These are phyloP conservation scores for Musa balbisiana DNA, from an alignment of 202 grass and related monocot genomes.

Conservation along the genomic window DNA sequence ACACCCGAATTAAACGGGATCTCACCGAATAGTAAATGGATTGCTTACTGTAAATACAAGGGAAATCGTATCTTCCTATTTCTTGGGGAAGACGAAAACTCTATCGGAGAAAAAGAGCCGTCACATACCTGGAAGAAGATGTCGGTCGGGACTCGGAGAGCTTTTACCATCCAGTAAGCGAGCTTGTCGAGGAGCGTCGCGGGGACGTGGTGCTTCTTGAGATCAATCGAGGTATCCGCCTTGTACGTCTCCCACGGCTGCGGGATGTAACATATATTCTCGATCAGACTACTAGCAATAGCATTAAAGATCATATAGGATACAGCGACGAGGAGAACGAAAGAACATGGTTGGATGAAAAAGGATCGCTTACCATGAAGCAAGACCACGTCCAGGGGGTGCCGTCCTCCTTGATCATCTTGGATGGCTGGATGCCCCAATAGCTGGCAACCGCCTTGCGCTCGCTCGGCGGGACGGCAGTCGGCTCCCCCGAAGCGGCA, in stretches of 20 bases:
- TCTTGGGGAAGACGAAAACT: too few species aligned
- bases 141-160: neutral
- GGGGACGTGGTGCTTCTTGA: slow-evolving; percentile 2
- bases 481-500: neutral
- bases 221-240: neutral
- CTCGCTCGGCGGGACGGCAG: neutral
- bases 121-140: slow-evolving; percentile 9
- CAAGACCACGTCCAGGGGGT: slow-evolving; percentile 3
- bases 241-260: slow-evolving; percentile 8
- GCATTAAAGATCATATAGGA: too few species aligned
- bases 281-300: neutral
- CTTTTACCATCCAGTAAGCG: neutral
- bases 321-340: too few species aligned
- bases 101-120: too few species aligned
- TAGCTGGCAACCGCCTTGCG: neutral
- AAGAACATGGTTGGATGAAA: neutral
- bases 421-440: neutral
- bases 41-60: too few species aligned
- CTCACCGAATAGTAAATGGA: too few species aligned
- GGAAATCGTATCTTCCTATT: too few species aligned
- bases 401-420: slow-evolving; percentile 6
- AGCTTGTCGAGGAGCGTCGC: neutral
- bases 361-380: neutral
- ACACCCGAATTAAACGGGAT: too few species aligned
- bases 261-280: neutral